phyloP scores from a whole-genome alignment of 371 early-diverging fungal genomes.

The Phascolomyces articulosus region DNA sequence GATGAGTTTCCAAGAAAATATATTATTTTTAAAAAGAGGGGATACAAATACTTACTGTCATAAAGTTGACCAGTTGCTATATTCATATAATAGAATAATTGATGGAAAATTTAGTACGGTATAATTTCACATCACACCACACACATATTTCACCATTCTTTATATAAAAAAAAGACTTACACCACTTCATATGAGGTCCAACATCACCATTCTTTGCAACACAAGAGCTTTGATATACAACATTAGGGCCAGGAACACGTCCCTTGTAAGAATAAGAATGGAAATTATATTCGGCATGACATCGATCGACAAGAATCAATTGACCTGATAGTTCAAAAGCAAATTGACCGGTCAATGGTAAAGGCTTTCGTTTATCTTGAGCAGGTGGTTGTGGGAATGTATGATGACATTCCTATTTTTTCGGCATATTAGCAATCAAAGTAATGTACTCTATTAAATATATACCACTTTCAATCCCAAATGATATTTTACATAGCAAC shows the following conservation, averaged over 20 bases:
- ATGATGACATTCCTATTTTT: constrained; percentile 29
- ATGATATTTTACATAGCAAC: too few species aligned
- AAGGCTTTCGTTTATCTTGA: constrained; percentile 15
- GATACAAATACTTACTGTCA: constrained; percentile 28
- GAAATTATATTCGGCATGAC: constrained; percentile 48
- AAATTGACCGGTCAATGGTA: constrained; percentile 45
- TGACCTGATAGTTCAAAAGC: constrained; percentile 57
- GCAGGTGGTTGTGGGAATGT: constrained; percentile 26
- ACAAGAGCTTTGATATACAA: constrained; percentile 35
- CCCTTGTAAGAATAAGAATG: constrained; percentile 51
- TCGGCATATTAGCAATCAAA: too few species aligned
- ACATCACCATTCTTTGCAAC: constrained; percentile 35
- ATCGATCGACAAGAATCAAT: constrained; percentile 37
- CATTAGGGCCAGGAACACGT: constrained; percentile 50
- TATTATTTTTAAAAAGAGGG: background rate
- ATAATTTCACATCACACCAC: too few species aligned
- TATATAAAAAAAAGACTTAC: too few species aligned
- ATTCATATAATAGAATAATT: too few species aligned
- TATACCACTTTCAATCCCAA: too few species aligned
- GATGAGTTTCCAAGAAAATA: too few species aligned
- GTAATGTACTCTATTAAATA: background rate
- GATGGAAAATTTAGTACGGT: too few species aligned
- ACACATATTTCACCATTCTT: too few species aligned
- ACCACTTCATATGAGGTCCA: constrained; percentile 57
- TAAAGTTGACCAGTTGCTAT: constrained; percentile 39